Conservation (phyloP, 2,329 filamentous ascomycete genomes). For the Lasiodiplodia theobromae region DNA sequence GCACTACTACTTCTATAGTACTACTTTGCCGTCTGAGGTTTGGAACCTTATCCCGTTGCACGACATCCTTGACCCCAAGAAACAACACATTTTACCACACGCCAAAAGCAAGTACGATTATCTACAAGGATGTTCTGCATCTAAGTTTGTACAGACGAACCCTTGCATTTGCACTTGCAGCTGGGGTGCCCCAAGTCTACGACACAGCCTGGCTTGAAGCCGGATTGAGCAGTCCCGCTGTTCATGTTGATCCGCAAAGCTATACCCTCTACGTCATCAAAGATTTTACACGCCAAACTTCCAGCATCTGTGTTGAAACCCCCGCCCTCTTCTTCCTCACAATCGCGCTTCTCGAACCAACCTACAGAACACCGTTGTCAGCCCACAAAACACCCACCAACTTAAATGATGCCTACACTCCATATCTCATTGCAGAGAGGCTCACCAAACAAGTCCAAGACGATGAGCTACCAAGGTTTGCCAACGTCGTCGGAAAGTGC, state of each 20-base stretch:
- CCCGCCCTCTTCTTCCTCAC: constrained; percentile 32
- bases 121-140: no score
- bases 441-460: constrained; percentile 28
- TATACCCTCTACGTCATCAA: background rate
- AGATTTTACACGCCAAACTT: constrained; percentile 4
- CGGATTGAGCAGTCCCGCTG: constrained; percentile 26
- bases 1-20: constrained; percentile 28
- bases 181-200: constrained; percentile 32
- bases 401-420: constrained; percentile 28
- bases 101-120: background rate
- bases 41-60: background rate
- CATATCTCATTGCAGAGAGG: constrained; percentile 24
- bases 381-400: constrained; percentile 28
- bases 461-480: constrained; percentile 27
- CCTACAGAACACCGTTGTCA: constrained; percentile 27
- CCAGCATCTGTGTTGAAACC: constrained; percentile 29
- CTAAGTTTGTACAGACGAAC: constrained; percentile 16
- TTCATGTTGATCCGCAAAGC: constrained; percentile 1
- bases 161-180: constrained; percentile 31
- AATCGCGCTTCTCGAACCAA: constrained; percentile 33
- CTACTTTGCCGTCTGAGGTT: background rate
- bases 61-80: background rate
- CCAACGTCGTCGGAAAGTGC: constrained; percentile 30
- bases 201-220: constrained; percentile 32
- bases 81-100: background rate